Percentiles rank a stretch among this genome's conserved stretches.
Conservation (phyloP, 1,284 basidiomycete genomes). For the Fomitopsis schrenkii region DNA sequence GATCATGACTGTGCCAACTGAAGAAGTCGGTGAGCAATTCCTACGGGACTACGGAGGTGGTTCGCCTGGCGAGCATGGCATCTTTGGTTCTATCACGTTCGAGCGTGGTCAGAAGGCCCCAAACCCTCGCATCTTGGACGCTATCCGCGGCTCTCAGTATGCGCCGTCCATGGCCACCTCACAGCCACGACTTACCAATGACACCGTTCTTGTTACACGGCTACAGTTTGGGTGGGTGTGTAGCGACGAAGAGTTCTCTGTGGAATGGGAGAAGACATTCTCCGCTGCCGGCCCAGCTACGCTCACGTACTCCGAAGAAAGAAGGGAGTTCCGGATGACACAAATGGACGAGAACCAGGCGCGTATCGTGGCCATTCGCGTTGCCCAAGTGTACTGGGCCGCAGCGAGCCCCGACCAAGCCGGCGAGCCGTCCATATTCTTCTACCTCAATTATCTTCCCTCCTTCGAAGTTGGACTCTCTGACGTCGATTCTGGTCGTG, state of each 20-base stretch:
- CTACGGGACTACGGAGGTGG: slow-evolving; percentile 37
- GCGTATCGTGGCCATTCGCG: slow-evolving; percentile 39
- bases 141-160: slow-evolving; percentile 40
- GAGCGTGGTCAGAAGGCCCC: slow-evolving; percentile 28
- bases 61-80: slow-evolving; percentile 15
- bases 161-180: slow-evolving; percentile 35
- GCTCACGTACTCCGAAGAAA: slow-evolving; percentile 39
- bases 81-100: slow-evolving; percentile 37
- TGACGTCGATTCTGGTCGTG: neutral
- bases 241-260: slow-evolving; percentile 48
- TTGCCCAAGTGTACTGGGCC: slow-evolving; percentile 37
- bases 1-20: slow-evolving; percentile 43
- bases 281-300: slow-evolving; percentile 10
- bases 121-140: slow-evolving; percentile 35
- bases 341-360: slow-evolving; percentile 19
- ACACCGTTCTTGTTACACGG: slow-evolving; percentile 25
- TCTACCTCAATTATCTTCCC: slow-evolving; percentile 41
- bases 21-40: slow-evolving; percentile 37
- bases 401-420: slow-evolving; percentile 28
- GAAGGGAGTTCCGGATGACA: slow-evolving; percentile 42
- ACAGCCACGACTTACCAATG: slow-evolving; percentile 24
- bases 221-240: slow-evolving; percentile 55
- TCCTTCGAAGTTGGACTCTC: slow-evolving; percentile 33
- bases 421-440: slow-evolving; percentile 33
- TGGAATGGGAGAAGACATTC: slow-evolving; percentile 46